Percentiles rank a stretch among this genome's conserved stretches.
These are phyloP conservation scores for Phymatotrichopsis omnivora DNA, from an alignment of 2,329 filamentous ascomycete species.

Conservation along the genomic window DNA sequence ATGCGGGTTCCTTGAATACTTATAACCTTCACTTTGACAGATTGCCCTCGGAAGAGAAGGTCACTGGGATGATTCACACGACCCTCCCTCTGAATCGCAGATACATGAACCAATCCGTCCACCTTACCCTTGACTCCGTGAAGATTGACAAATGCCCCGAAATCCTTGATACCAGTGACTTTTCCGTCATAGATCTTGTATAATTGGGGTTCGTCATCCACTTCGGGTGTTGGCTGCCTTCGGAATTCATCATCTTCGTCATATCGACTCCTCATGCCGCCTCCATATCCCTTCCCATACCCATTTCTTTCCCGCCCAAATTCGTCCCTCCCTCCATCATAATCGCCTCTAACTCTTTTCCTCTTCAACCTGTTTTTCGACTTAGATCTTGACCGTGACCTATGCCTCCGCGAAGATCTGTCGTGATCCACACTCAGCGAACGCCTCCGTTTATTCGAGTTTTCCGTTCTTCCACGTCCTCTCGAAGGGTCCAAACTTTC, in stretches of 20 bases:
- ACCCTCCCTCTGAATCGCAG: slow-evolving; percentile 71
- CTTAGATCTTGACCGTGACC: slow-evolving; percentile 42
- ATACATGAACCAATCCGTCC: slow-evolving; percentile 88
- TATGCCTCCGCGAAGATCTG: slow-evolving; percentile 38
- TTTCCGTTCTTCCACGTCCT: slow-evolving; percentile 38
- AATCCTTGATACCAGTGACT: slow-evolving; percentile 88
- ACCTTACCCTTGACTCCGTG: slow-evolving; percentile 76
- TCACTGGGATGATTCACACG: slow-evolving; percentile 90
- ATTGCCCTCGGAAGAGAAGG: slow-evolving; percentile 66
- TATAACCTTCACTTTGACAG: slow-evolving; percentile 84
- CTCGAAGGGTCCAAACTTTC: slow-evolving; percentile 23
- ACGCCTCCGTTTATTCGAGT: slow-evolving; percentile 46
- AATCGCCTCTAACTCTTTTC: slow-evolving; percentile 34
- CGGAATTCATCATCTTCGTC: slow-evolving; percentile 51
- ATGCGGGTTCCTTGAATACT: slow-evolving; percentile 74
- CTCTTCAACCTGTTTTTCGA: slow-evolving; percentile 31
- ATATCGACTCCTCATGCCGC: slow-evolving; percentile 35
- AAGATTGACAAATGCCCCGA: slow-evolving; percentile 92
- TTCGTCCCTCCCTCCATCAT: slow-evolving; percentile 46
- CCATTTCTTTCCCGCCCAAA: slow-evolving; percentile 44
- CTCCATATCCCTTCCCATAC: slow-evolving; percentile 35
- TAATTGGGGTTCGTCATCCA: slow-evolving; percentile 71
- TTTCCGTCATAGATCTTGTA: slow-evolving; percentile 84
- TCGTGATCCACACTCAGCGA: slow-evolving; percentile 44
- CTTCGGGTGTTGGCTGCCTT: slow-evolving; percentile 56